Conservation (phyloP, 129 eudicot species). For the Lonicera japonica region DNA sequence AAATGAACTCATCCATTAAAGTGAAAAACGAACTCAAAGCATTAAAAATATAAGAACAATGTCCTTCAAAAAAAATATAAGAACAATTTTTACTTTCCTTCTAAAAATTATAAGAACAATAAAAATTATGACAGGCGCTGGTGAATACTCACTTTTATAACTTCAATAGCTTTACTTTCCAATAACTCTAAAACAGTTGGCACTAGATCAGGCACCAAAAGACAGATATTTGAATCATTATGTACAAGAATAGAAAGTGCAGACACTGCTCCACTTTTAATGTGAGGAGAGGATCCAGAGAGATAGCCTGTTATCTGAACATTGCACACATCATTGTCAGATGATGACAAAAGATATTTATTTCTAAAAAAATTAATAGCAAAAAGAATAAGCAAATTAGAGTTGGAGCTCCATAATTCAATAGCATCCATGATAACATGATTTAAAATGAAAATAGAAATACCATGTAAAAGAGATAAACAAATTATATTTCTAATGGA, state of each 20-base stretch:
- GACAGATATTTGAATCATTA: constrained; percentile 56
- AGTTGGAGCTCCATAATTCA: not conserved
- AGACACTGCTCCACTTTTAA: constrained; percentile 89
- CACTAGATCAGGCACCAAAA: constrained; percentile 64
- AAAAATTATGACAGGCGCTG: not conserved
- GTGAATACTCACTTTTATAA: constrained; percentile 60
- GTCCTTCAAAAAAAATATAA: no score
- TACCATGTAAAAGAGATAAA: no score
- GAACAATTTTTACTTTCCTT: no score
- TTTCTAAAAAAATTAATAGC: no score
- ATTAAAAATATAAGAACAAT: not conserved
- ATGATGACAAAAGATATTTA: not conserved
- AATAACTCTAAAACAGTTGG: constrained; percentile 67
- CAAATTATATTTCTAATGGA: no score
- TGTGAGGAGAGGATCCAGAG: constrained; percentile 87
- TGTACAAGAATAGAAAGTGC: constrained; percentile 78
- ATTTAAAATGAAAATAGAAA: no score
- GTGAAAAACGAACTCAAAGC: not conserved
- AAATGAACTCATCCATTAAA: constrained; percentile 9
- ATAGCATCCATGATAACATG: not conserved
- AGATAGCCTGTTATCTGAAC: constrained; percentile 87
- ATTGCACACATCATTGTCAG: constrained; percentile 8
- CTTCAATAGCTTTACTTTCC: constrained; percentile 79
- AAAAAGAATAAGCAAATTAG: not conserved
- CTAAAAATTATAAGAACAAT: no score